phyloP scores from a whole-genome alignment of 2,329 filamentous ascomycete genomes.

The Phialemoniopsis sp. region DNA sequence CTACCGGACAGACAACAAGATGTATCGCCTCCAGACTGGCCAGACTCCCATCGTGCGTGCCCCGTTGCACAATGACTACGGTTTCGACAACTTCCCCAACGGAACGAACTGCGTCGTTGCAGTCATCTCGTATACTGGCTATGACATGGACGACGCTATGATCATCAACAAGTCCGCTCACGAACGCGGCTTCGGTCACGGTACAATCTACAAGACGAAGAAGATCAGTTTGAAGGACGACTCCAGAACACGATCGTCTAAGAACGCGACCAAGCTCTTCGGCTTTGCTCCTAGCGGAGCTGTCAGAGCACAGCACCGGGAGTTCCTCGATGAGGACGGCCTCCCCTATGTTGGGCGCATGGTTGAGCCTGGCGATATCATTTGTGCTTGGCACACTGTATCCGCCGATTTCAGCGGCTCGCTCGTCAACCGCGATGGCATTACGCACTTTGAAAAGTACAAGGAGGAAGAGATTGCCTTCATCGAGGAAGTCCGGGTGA shows the following conservation, averaged over 20 bases:
- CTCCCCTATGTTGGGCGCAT: conserved; percentile 76
- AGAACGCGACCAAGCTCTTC: conserved; percentile 76
- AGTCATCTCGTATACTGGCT: conserved; percentile 97
- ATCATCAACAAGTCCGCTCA: conserved; percentile 97
- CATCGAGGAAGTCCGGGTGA: conserved; percentile 87
- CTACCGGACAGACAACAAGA: conserved; percentile 95
- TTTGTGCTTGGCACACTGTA: conserved; percentile 89
- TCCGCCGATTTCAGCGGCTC: conserved; percentile 73
- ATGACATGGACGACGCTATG: conserved; percentile 99
- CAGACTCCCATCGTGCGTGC: conserved; percentile 92
- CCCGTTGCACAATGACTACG: conserved; percentile 92
- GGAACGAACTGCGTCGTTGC: conserved; percentile 93
- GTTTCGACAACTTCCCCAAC: conserved; percentile 97
- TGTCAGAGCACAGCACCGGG: conserved; percentile 66
- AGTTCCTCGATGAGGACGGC: conserved; percentile 80
- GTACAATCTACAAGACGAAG: conserved; percentile 97
- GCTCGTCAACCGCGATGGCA: conserved; percentile 78
- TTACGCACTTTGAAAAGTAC: conserved; percentile 88
- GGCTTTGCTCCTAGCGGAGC: conserved; percentile 80
- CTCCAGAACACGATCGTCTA: conserved; percentile 59
- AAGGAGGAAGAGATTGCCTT: conserved; percentile 87
- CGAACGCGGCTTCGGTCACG: conserved; percentile 92
- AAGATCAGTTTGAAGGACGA: conserved; percentile 84
- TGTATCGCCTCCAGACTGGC: conserved; percentile 89
- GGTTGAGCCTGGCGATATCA: conserved; percentile 74